Evolutionary conservation across 2,329 filamentous ascomycete genomes (phyloP), one percentile per base, ranked within the genome.

Genomic region (Colletotrichum zoysiae): DNA sequence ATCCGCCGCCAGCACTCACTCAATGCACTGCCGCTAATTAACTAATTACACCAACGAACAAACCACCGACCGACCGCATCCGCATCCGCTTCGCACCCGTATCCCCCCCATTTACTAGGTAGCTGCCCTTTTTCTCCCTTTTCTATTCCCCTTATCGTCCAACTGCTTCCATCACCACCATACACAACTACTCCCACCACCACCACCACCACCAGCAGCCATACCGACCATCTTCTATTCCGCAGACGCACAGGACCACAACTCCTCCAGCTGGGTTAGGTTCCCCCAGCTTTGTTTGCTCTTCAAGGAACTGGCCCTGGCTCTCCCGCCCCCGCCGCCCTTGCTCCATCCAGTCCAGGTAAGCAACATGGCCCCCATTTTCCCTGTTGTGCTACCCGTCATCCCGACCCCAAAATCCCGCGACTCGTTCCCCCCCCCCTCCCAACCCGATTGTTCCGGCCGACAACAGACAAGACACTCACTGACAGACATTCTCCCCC

Each of bases 81-180:
- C 59, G 53, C 62, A 70, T 67, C 44, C 44, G 44, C 20, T 46
- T 20, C 59, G 53, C 62, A 71, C 65, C 44, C 44, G 44, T 8
- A 46, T 46, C 44, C 65, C 70, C 44, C 65, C 70, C 77, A 46
- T 26, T 71, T 12, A n/a, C 46, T 23, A 75, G n/a, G n/a, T n/a
- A n/a, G 85, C 85, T 77, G 77, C 79, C 69, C 81, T 81, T 51
- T 76, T 76, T 40, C 1, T 3, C 23, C 12, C 20, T 26, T 26
- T n/a, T 30, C 30, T 30, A 3, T 20, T 48, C 16, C 18, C 18
- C 5, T 12, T 51, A n/a, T 35, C 60, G 33, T 40, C 33, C 33
- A 16, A 40, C 46, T 53, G 14, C 16, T 38, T 51, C 46, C 18
- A 51, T 16, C 46, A 9, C n/a, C 11, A 50, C 35, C 59, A 33